Evolutionary conservation across 164 flowering plant species (phyloP).

Genomic region (Umbellularia californica): DNA sequence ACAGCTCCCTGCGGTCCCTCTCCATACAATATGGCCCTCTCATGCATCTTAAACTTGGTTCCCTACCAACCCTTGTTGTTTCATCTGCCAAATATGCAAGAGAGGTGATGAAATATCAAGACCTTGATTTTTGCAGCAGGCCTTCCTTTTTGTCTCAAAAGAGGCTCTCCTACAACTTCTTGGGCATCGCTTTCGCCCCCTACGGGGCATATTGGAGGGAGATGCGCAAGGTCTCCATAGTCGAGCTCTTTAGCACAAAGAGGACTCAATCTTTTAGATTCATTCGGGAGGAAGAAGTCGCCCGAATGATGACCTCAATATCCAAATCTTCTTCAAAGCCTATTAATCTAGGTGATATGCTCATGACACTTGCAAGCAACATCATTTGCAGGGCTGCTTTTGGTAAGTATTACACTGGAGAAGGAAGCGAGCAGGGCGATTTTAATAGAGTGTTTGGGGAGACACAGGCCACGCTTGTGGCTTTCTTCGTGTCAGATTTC

Average conservation of each 20-base stretch:
- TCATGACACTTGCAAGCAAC: slow-evolving; percentile 11
- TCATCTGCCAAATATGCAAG: slow-evolving; percentile 1
- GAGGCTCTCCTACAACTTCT: too few relatives aligned
- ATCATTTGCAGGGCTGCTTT: slow-evolving; percentile 25
- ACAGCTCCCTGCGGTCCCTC: slow-evolving; percentile 10
- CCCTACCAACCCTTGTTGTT: neutral
- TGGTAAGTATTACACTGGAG: slow-evolving; percentile 20
- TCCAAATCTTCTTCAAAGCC: neutral
- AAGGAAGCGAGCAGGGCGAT: neutral
- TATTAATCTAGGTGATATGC: slow-evolving; percentile 20
- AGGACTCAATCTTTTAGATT: neutral
- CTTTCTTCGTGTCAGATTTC: slow-evolving; percentile 28
- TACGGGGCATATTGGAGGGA: neutral
- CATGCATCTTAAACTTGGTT: neutral
- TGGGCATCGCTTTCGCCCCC: neutral
- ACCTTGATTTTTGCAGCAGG: too few relatives aligned
- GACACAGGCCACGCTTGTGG: slow-evolving; percentile 10
- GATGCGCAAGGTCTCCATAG: neutral
- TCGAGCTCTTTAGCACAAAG: neutral
- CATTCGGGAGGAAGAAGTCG: neutral
- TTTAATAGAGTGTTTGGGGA: slow-evolving; percentile 11
- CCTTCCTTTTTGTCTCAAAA: too few relatives aligned
- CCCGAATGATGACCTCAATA: neutral
- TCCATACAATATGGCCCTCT: slow-evolving; percentile 4
- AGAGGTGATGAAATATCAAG: too few relatives aligned